Evolutionary conservation across 139 green algal genomes (phyloP), one percentile per base, ranked within the genome.

Genomic region (Edaphochlamys debaryana): DNA sequence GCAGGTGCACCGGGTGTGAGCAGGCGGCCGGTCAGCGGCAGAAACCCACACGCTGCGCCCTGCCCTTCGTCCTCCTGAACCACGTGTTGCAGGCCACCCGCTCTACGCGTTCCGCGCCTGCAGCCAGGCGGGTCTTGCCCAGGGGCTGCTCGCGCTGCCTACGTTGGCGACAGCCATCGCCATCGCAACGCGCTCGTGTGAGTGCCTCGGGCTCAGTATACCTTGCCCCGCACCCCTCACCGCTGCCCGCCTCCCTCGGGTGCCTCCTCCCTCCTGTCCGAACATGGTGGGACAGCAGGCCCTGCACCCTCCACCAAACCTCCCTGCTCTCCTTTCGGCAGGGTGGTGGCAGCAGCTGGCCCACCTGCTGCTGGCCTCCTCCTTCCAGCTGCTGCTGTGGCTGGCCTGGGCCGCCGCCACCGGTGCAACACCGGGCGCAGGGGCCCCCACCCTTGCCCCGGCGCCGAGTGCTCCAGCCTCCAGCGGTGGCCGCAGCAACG

Each of bases 341-440:
- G 78, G 78, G 66, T 84, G 78, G 78, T 84, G 78, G 78, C 66
- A 84, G 4, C 78, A 84, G 50, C 41, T 63, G 66, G 48, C 66
- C 29, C 66, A 27, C 1, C 15, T 71, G 50, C 40, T 84, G 41
- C 13, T 84, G 4, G 78, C 78, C 4, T 75, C 78, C 20, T 84
- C 78, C 66, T 69, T 84, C 48, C 78, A 84, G 52, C 32, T 42
- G 30, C 78, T 84, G 9, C 37, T 84, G 34, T 84, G 66, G 66
- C 36, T 27, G 19, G 27, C 78, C 13, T 84, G 66, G 66, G 68
- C 78, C 3, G 17, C 19, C 69, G 38, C n/a, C 23, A 37, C 15
- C 11, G 45, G 7, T 4, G 32, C 40, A 64, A 2, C 45, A 66
- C n/a, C 69, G 8, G 50, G 11, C 3, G 29, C 7, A 1, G 27